Base-by-base conservation (phyloP, 768 basidiomycete species). In the Hydnum rufescens region DNA sequence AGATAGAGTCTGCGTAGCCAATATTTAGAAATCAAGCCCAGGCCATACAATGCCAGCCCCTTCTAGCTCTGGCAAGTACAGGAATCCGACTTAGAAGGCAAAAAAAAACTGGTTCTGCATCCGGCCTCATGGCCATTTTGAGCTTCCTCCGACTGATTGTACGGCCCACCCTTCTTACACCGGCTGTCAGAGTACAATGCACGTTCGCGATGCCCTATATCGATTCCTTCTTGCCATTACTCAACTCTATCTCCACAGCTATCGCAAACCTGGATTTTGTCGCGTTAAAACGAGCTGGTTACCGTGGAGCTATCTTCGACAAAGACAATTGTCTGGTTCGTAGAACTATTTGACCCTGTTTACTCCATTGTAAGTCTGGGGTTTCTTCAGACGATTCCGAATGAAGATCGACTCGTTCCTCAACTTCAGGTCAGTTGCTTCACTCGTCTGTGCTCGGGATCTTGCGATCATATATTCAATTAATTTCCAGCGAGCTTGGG, bases 271-370 rank as follows among this genome's bases (percentile, higher is more conserved):
- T 92, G 60, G 76, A 92, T 64, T 89, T 87, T 70, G 58, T 58
- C 5, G 77, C 77, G 32, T 69, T 97, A 34, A 73, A 73, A 53
- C 69, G 70, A 53, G 76, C 78, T 4, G 89, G 92, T 3, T 90
- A 87, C 62, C 75, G 77, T 44, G 89, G 84, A n/a, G 85, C 82
- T 2, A 77, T 99, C 1, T 82, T 97, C 58, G 93, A 97, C 72
- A 96, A 97, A 67, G 93, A 99, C 62, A 97, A 99, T 60, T 97
- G 93, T 61, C 66, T 97, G 58, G 93, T 87, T 57, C 28, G 81
- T 67, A 3, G 18, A 1, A 4, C 28, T 29, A 4, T 4, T 2
- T 4, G 49, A 22, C 23, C 5, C 5, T 60, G 6, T 51, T 52
- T 31, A 31, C 28, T 22, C 53, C n/a, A 23, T 3, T 28, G 25